These are phyloP conservation scores for Kluyveromyces sp. DNA, from an alignment of 1,139 yeast species.

Conservation along the genomic window DNA sequence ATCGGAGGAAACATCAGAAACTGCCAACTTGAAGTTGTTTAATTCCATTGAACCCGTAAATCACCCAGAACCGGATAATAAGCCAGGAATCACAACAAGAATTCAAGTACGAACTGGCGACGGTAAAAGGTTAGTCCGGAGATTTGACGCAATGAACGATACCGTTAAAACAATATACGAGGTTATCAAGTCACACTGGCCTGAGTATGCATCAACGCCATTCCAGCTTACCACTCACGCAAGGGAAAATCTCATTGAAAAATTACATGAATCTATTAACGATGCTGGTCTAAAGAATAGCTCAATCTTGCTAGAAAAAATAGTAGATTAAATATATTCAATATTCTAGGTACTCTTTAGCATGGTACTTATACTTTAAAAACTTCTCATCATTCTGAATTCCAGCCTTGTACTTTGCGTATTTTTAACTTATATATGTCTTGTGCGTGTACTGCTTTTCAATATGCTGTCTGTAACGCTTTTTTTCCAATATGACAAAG, in stretches of 20 bases:
- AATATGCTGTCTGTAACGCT: neutral
- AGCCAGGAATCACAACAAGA: constrained; percentile 58
- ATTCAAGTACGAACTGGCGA: constrained; percentile 83
- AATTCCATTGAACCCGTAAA: constrained; percentile 35
- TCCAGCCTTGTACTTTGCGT: no score
- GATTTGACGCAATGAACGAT: constrained; percentile 48
- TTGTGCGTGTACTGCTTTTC: neutral
- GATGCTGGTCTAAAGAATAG: constrained; percentile 79
- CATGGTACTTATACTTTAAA: no score
- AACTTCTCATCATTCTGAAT: no score
- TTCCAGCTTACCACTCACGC: constrained; percentile 59
- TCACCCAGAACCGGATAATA: constrained; percentile 52
- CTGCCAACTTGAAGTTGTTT: constrained; percentile 16
- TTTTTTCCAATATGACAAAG: no score
- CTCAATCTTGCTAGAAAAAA: constrained; percentile 59
- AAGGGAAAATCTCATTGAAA: constrained; percentile 56
- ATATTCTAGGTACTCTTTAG: no score
- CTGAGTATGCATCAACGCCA: constrained; percentile 35
- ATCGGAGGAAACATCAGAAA: constrained; percentile 10
- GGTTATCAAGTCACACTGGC: constrained; percentile 47
- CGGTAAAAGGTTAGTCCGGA: constrained; percentile 74
- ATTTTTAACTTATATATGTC: no score
- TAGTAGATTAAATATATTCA: constrained; percentile 9
- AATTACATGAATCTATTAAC: constrained; percentile 52
- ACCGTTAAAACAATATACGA: constrained; percentile 55